Conservation (phyloP, 2,329 filamentous ascomycete genomes). For the Pezicula radicicola region DNA sequence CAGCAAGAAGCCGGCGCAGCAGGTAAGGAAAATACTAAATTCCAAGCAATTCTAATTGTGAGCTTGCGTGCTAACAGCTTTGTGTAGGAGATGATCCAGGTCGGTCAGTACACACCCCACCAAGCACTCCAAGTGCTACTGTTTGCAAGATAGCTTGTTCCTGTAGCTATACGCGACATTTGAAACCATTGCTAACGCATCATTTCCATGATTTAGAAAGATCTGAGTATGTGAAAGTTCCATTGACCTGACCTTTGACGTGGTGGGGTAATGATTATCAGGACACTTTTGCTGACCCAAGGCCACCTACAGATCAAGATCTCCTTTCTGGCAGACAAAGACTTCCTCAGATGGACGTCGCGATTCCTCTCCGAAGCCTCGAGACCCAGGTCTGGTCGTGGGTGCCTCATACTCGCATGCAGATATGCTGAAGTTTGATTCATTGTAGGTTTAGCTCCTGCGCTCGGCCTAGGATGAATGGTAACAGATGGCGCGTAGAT, state of each 20-base stretch:
- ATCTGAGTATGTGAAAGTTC: conserved; percentile 52
- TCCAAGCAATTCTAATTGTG: conserved; percentile 4
- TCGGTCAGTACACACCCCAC: conserved; percentile 68
- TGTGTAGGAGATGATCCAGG: conserved; percentile 96
- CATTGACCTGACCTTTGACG: conserved; percentile 1
- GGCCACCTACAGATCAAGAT: conserved; percentile 61
- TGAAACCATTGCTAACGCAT: conserved; percentile 12
- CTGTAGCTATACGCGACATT: conserved; percentile 1
- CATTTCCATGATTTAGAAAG: conserved; percentile 43
- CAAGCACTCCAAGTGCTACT: neutral
- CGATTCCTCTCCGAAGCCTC: conserved; percentile 50
- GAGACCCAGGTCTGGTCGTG: conserved; percentile 73
- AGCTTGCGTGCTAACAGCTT: conserved; percentile 10
- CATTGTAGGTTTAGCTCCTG: conserved; percentile 54
- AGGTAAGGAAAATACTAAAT: conserved; percentile 49
- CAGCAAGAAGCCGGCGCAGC: conserved; percentile 68
- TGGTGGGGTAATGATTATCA: neutral
- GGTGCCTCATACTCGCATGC: conserved; percentile 96
- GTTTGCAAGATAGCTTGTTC: neutral
- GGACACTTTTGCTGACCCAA: conserved; percentile 14
- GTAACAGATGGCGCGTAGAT: conserved; percentile 39
- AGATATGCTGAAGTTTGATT: conserved; percentile 86
- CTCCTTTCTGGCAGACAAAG: conserved; percentile 80
- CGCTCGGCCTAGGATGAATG: conserved; percentile 2
- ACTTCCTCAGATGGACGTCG: conserved; percentile 50